phyloP scores from a whole-genome alignment of 2,329 filamentous ascomycete species.

The Fusarium oligoseptatum region DNA sequence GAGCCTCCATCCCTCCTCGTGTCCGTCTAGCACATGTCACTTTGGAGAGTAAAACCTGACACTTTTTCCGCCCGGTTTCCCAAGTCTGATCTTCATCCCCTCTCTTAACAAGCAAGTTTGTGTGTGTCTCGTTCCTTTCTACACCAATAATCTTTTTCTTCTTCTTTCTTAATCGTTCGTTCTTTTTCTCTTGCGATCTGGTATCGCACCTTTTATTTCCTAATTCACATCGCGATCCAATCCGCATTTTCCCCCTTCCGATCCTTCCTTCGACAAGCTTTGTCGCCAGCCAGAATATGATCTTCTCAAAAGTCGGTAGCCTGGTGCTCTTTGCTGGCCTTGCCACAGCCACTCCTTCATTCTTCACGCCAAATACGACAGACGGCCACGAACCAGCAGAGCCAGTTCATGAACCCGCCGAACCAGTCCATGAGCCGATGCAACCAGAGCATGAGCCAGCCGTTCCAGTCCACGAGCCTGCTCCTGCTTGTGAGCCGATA shows the following conservation, averaged over 20 bases:
- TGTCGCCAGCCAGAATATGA: slow-evolving; percentile 3
- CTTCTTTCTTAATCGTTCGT: background rate
- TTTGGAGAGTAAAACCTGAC: background rate
- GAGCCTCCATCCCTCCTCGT: background rate
- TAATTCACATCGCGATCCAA: background rate
- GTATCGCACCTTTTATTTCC: slow-evolving; percentile 25
- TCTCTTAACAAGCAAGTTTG: background rate
- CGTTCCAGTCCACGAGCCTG: background rate
- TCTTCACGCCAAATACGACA: slow-evolving; percentile 20
- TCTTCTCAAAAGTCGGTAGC: slow-evolving; percentile 20
- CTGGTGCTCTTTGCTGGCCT: slow-evolving; percentile 22
- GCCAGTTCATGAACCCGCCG: background rate
- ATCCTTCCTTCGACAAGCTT: background rate
- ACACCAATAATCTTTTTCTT: background rate
- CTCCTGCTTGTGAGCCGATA: background rate
- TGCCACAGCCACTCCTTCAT: slow-evolving; percentile 25
- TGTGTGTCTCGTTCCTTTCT: background rate
- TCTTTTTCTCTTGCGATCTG: slow-evolving; percentile 33
- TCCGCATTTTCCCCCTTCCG: background rate
- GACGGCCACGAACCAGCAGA: background rate
- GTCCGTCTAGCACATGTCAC: background rate
- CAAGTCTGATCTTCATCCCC: background rate
- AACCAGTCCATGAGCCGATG: background rate
- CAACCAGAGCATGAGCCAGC: background rate
- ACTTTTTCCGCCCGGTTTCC: background rate